Conservation (phyloP, 805 yeast species). For the Wickerhamomyces chambardii region DNA sequence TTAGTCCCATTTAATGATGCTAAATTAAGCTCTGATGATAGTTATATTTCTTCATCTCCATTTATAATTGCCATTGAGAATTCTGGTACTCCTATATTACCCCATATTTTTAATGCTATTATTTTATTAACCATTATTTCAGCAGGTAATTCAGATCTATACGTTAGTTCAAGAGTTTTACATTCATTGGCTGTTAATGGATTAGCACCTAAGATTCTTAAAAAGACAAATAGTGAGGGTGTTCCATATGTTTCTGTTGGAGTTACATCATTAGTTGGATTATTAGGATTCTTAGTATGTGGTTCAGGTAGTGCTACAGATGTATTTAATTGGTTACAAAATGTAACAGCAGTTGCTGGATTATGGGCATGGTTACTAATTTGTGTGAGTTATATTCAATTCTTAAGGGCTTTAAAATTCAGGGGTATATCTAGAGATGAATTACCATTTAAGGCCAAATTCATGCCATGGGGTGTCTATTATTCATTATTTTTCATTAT, state of each 20-base stretch:
- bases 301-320: constrained; percentile 38
- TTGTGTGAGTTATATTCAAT: constrained; percentile 55
- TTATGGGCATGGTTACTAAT: constrained; percentile 67
- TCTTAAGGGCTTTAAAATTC: constrained; percentile 52
- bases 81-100: constrained; percentile 57
- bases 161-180: constrained; percentile 61
- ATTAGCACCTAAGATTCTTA: constrained; percentile 47
- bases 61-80: constrained; percentile 64
- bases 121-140: constrained; percentile 58
- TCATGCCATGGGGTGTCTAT: constrained; percentile 61
- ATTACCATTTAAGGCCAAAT: constrained; percentile 64
- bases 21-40: constrained; percentile 24
- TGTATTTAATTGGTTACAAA: constrained; percentile 66
- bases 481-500: constrained; percentile 47
- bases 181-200: constrained; percentile 52
- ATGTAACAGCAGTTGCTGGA: constrained; percentile 73
- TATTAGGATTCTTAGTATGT: constrained; percentile 49
- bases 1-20: constrained; percentile 64
- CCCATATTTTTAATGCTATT: constrained; percentile 66
- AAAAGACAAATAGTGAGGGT: constrained; percentile 42
- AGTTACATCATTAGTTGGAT: constrained; percentile 52
- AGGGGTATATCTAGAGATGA: constrained; percentile 61
- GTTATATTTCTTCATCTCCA: constrained; percentile 53
- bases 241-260: constrained; percentile 54
- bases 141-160: constrained; percentile 71